phyloP scores from a whole-genome alignment of 352 stramenopile genomes.

The Hyaloperonospora brassicae region DNA sequence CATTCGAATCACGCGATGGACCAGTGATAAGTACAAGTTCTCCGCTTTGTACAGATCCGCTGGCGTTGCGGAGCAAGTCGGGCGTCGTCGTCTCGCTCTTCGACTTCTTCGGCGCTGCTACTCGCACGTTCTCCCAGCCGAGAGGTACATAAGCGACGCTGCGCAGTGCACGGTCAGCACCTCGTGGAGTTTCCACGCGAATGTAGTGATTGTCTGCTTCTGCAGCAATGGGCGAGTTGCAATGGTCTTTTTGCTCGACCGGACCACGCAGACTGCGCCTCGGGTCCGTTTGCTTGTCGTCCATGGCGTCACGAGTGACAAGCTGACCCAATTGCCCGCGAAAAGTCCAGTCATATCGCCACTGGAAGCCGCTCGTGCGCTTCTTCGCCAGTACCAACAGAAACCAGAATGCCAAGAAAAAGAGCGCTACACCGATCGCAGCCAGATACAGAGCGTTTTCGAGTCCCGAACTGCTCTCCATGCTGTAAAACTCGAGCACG shows the following conservation, averaged over 20 bases:
- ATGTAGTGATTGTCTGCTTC: slow-evolving; percentile 25
- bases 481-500: slow-evolving; percentile 29
- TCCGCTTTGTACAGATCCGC: slow-evolving; percentile 22
- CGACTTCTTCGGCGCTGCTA: slow-evolving; percentile 15
- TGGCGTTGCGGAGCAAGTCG: slow-evolving; percentile 22
- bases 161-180: slow-evolving; percentile 5
- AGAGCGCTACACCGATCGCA: slow-evolving; percentile 27
- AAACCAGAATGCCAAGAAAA: slow-evolving; percentile 31
- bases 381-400: slow-evolving; percentile 21
- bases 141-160: slow-evolving; percentile 19
- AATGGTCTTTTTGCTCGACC: slow-evolving; percentile 9
- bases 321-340: slow-evolving; percentile 10
- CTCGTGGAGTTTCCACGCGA: slow-evolving; percentile 26
- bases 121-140: slow-evolving; percentile 26
- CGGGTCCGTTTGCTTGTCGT: slow-evolving; percentile 8
- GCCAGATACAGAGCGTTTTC: slow-evolving; percentile 19
- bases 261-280: slow-evolving; percentile 6
- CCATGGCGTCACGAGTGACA: neutral
- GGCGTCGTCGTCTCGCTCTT: slow-evolving; percentile 3
- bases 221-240: slow-evolving; percentile 5
- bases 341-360: slow-evolving; percentile 28
- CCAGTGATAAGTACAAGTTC: slow-evolving; percentile 29
- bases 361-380: slow-evolving; percentile 19
- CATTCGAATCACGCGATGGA: slow-evolving; percentile 19
- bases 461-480: slow-evolving; percentile 12